phyloP scores from a whole-genome alignment of 306 rosid genomes.

The Glycine latifolia region DNA sequence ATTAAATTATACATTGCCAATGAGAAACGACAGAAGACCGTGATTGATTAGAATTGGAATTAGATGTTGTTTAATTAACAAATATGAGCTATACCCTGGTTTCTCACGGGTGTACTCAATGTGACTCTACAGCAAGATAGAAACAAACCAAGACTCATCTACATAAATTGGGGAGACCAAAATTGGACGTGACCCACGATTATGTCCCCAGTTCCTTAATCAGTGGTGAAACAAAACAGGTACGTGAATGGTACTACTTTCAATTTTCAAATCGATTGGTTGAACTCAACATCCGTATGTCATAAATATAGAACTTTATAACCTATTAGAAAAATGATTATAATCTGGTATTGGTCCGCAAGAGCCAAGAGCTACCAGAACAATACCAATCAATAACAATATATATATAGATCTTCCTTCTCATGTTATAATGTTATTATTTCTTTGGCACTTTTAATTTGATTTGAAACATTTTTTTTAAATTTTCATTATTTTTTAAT shows the following conservation, averaged over 20 bases:
- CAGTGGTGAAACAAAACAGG: constrained; percentile 21
- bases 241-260: constrained; percentile 29
- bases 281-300: background rate
- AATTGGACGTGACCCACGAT: constrained; percentile 31
- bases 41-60: background rate
- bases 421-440: too few species aligned
- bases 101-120: background rate
- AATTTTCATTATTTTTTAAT: too few species aligned
- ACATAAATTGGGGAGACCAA: constrained; percentile 18
- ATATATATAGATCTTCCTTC: background rate
- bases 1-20: background rate
- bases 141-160: background rate
- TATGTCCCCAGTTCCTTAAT: constrained; percentile 35
- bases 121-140: background rate
- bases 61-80: too few species aligned
- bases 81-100: background rate
- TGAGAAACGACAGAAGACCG: background rate
- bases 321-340: too few species aligned
- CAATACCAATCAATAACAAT: background rate
- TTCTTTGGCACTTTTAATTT: too few species aligned
- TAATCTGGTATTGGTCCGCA: background rate
- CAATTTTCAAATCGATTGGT: background rate
- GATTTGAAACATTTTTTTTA: too few species aligned
- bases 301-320: too few species aligned
- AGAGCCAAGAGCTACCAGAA: background rate